Evolutionary conservation across 2,329 filamentous ascomycete species (phyloP).

Genomic region (Penicillium sp.): DNA sequence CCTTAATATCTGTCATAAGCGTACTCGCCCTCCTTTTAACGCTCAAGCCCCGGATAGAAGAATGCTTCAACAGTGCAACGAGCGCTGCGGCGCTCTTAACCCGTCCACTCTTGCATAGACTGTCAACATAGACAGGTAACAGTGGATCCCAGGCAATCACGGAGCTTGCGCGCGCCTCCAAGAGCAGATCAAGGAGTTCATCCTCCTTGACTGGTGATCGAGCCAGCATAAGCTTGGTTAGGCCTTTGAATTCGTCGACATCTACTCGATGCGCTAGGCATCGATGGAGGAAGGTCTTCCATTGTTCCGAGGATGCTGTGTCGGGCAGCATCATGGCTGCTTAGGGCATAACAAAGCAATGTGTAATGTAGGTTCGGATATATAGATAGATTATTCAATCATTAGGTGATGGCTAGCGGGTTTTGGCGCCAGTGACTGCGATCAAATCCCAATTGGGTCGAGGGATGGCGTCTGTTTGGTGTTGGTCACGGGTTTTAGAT

Average conservation of each 20-base stretch:
- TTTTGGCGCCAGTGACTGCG: constrained; percentile 8
- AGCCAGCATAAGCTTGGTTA: constrained; percentile 34
- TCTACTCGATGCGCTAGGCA: constrained; percentile 39
- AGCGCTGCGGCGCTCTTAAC: constrained; percentile 37
- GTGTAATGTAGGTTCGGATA: background rate
- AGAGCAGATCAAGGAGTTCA: constrained; percentile 35
- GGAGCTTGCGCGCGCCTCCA: constrained; percentile 33
- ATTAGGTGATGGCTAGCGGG: constrained; percentile 2
- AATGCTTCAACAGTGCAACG: constrained; percentile 33
- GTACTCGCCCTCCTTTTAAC: constrained; percentile 26
- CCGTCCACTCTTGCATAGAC: constrained; percentile 33
- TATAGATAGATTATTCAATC: background rate
- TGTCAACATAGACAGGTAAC: constrained; percentile 42
- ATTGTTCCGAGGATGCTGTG: constrained; percentile 34
- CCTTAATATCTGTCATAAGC: constrained; percentile 43
- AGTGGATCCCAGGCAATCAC: constrained; percentile 43
- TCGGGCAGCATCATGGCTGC: constrained; percentile 19
- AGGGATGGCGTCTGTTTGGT: constrained; percentile 15
- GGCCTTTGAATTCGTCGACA: constrained; percentile 37
- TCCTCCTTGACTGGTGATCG: constrained; percentile 32
- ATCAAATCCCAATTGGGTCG: constrained; percentile 14
- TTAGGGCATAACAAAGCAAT: constrained; percentile 10
- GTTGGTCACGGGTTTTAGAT: constrained; percentile 1
- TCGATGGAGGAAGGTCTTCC: constrained; percentile 37
- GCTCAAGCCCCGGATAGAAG: constrained; percentile 27